Evolutionary conservation across 192 early-diverging fungal species (phyloP), one percentile per base, ranked within the genome.

Genomic region (Gryganskiella cystojenkinii): DNA sequence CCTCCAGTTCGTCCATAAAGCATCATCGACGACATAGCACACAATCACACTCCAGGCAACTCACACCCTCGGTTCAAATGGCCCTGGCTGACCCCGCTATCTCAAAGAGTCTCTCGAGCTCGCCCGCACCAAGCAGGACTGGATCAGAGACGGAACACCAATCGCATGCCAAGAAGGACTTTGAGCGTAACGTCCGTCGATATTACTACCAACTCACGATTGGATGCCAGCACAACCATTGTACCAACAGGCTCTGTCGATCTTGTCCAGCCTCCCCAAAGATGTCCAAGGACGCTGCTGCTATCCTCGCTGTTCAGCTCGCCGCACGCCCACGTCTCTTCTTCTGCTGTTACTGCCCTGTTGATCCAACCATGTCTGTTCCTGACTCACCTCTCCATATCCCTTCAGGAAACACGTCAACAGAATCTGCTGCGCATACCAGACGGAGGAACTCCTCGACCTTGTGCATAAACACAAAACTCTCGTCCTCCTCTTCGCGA

Each of bases 201-300:
- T 78, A 78, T 27, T 69, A 78, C n/a, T 64, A 69, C 45, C 74
- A 78, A 40, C 74, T 78, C 8, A 63, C 65, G 19, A 40, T 78
- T 9, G 74, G 74, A 4, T 78, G 74, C 27, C 66, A 64, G 25
- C 65, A 34, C 3, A 15, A 22, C 15, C 17, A 31, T 25, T 78
- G 74, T 31, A 46, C 61, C 19, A 69, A 78, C 43, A 44, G 53
- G 30, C 55, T 78, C 13, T 78, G 74, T 56, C 59, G 66, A 51
- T 68, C 74, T 37, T 50, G 66, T 42, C 47, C 33, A 20, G 27
- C n/a, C 5, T 60, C 74, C 2, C 74, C 74, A 30, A 68, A 59
- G 47, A 78, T 78, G 74, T 68, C 74, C 25, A 69, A 68, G 42
- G 74, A 78, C 58, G 74, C 74, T 17, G 66, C 66, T 1, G 74